These are phyloP conservation scores for Colletotrichum spinosum DNA, from an alignment of 2,329 filamentous ascomycete genomes.

Conservation along the genomic window DNA sequence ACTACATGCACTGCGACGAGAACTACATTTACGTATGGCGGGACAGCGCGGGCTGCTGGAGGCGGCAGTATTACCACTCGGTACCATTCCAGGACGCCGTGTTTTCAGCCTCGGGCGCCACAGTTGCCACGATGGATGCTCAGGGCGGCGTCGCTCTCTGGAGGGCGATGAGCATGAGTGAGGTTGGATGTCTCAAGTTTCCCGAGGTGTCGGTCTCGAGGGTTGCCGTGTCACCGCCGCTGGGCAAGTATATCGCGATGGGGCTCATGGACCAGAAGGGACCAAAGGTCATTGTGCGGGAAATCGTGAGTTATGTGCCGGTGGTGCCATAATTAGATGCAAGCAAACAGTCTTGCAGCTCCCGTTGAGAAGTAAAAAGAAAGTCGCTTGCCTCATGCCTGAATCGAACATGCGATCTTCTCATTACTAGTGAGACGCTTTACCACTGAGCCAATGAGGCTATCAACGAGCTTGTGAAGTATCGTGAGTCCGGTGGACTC, in stretches of 20 bases:
- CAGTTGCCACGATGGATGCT: slow-evolving; percentile 9
- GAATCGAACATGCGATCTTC: slow-evolving; percentile 27
- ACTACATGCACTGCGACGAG: slow-evolving; percentile 12
- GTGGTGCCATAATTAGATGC: too few species aligned
- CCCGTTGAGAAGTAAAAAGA: not conserved
- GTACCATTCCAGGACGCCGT: not conserved
- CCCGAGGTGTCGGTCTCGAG: slow-evolving; percentile 10
- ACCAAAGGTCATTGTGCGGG: slow-evolving; percentile 17
- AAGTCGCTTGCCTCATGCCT: slow-evolving; percentile 15
- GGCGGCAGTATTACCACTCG: slow-evolving; percentile 21
- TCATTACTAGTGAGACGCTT: slow-evolving; percentile 28
- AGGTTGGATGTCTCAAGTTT: slow-evolving; percentile 22
- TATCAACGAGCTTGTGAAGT: not conserved
- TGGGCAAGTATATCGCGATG: slow-evolving; percentile 17
- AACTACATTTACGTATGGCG: slow-evolving; percentile 23
- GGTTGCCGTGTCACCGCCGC: slow-evolving; percentile 13
- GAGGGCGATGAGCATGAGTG: slow-evolving; percentile 12
- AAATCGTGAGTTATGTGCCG: slow-evolving; percentile 5
- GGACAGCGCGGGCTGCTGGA: slow-evolving; percentile 11
- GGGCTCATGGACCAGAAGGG: slow-evolving; percentile 18
- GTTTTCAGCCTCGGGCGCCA: slow-evolving; percentile 7
- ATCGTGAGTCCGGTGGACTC: accelerated
- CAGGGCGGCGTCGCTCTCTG: slow-evolving; percentile 4
- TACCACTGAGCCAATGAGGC: slow-evolving; percentile 27
- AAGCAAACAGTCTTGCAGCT: not conserved